Base-by-base conservation (phyloP, 2,329 filamentous ascomycete genomes). In the Aspergillus sp. region DNA sequence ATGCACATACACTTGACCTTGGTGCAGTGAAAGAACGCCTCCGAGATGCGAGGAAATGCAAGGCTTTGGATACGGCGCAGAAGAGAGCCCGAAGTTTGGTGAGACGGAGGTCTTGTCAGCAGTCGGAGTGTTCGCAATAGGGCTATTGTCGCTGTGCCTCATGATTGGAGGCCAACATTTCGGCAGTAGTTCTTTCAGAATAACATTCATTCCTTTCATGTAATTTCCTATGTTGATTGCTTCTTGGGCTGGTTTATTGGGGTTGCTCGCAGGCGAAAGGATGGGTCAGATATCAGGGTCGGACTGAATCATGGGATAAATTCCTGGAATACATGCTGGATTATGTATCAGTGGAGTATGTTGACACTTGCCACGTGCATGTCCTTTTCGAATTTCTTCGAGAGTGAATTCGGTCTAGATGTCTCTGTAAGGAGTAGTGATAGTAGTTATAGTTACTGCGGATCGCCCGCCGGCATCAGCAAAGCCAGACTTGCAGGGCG, bases 31-130 rank as follows among this genome's bases (percentile, higher is more conserved):
- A 68, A 61, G 67, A 70, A 50, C 65, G 67, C 59, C 52, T 75
- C 10, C 72, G 70, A 38, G 69, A 68, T 41, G 64, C 64, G 13
- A 67, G 65, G 32, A 72, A 69, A 53, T 71, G 65, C 39, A 67
- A 69, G 41, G 60, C 73, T 17, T 61, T 79, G 48, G 71, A 69
- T 50, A 70, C 64, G 36, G 76, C 76, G 43, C 76, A 79, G 51
- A 70, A 67, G 53, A 70, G 69, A 47, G 76, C 74, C 21, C 71
- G 69, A 47, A 58, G 67, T 41, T 52, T 77, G 52, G 58, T 74
- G 57, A 69, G 66, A 55, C 63, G 67, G n/a, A 66, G 62, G 56
- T 48, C 60, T 7, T 59, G 61, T 54, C 59, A 62, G 32, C 60
- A 58, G 19, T 28, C 38, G 25, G 58, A 58, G 56, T 56, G 60